A percentile compares a stretch with the other conserved stretches of the same genome.
Conservation (phyloP, 163 green algal genomes). For the Volvox carteri region DNA sequence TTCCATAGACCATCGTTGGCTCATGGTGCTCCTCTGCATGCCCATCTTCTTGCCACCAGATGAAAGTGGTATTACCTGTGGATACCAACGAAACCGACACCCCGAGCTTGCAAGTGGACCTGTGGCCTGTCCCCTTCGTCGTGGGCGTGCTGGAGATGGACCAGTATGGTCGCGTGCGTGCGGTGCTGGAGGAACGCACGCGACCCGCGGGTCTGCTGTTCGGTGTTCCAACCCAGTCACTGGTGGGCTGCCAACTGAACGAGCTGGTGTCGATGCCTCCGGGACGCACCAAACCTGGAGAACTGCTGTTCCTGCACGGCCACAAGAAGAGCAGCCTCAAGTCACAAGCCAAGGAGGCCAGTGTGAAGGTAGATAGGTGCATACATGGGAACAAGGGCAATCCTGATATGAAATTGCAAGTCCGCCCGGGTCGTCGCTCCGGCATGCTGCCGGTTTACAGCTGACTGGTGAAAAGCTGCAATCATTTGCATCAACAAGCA, state of each 20-base stretch:
- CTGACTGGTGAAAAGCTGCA: no score
- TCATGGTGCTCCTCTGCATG: no score
- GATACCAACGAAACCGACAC: neutral
- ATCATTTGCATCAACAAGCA: no score
- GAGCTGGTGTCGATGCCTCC: slow-evolving; percentile 9
- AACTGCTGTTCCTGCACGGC: slow-evolving; percentile 25
- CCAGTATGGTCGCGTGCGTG: neutral
- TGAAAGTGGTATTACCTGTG: slow-evolving; percentile 9
- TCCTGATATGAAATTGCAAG: no score
- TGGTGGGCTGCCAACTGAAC: slow-evolving; percentile 3
- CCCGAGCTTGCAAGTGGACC: slow-evolving; percentile 10
- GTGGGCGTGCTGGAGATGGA: slow-evolving; percentile 33
- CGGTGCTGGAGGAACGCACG: slow-evolving; percentile 32
- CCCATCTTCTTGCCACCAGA: slow-evolving; percentile 3
- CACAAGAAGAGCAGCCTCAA: slow-evolving; percentile 58
- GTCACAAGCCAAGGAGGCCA: slow-evolving; percentile 17
- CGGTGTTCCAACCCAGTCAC: neutral
- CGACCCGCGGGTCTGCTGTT: slow-evolving; percentile 55
- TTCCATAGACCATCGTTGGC: no score
- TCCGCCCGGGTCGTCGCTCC: no score
- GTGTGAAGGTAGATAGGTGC: slow-evolving; percentile 22
- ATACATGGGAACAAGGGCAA: neutral
- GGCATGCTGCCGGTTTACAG: no score
- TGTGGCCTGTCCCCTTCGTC: neutral
- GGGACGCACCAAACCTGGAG: neutral